Percentiles rank a stretch among this genome's conserved stretches.
These are phyloP conservation scores for Corrigiola litoralis DNA, from an alignment of 179 eudicot genomes.

Conservation along the genomic window DNA sequence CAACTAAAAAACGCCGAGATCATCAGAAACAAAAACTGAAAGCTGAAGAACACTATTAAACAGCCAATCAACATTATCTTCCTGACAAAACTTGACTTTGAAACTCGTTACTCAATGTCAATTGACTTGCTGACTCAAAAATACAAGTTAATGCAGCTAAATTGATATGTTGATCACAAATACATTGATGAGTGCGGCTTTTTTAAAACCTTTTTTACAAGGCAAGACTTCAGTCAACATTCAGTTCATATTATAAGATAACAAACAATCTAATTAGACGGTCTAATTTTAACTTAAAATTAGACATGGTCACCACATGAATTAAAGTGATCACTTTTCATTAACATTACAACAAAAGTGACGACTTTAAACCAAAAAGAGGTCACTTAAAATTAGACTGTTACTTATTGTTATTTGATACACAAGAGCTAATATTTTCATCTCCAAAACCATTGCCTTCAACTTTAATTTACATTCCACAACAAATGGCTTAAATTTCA, in stretches of 20 bases:
- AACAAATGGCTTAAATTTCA: neutral
- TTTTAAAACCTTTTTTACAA: neutral
- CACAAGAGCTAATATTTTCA: neutral
- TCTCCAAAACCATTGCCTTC: neutral
- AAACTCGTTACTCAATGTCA: neutral
- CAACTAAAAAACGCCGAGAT: neutral
- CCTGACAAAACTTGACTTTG: neutral
- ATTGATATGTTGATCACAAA: neutral
- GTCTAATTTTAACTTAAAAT: too few relatives aligned
- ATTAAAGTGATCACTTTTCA: too few relatives aligned
- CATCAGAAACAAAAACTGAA: neutral
- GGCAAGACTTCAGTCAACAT: neutral
- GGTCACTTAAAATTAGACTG: too few relatives aligned
- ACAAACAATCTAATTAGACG: too few relatives aligned
- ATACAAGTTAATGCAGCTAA: constrained; percentile 1
- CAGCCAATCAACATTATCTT: neutral
- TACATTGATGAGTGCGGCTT: too few relatives aligned
- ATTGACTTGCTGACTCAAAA: neutral
- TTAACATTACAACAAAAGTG: neutral
- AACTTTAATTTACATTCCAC: neutral
- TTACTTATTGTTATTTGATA: too few relatives aligned
- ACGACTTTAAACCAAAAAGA: too few relatives aligned
- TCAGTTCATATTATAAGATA: neutral
- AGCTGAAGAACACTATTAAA: neutral
- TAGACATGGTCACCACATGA: too few relatives aligned